Conservation (phyloP, 345 rosid genomes). For the Durio zibethinus region DNA sequence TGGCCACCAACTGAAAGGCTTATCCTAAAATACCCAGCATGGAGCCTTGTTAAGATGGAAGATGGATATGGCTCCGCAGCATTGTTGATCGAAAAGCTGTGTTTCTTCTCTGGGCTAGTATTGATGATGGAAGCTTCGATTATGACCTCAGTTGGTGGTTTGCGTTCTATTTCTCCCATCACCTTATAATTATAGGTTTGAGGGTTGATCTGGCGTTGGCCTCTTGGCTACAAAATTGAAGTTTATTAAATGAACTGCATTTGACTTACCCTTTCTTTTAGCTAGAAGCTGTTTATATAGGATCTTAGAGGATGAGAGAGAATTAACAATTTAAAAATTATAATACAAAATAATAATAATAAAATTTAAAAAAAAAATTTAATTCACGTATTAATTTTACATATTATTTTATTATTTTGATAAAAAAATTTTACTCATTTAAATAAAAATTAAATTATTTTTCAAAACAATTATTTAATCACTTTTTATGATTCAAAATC, state of each 20-base stretch:
- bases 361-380: no score
- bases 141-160: constrained; percentile 11
- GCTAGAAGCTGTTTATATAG: not conserved
- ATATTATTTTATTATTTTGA: no score
- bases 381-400: no score
- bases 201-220: not conserved
- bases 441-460: no score
- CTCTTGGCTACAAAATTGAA: no score
- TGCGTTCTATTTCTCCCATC: constrained; percentile 16
- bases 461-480: no score
- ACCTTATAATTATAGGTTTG: not conserved
- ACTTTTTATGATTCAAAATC: no score
- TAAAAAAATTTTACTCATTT: no score
- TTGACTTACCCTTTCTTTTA: no score
- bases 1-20: constrained; percentile 36
- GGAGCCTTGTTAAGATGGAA: constrained; percentile 31
- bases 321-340: no score
- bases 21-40: constrained; percentile 48
- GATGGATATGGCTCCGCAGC: constrained; percentile 12
- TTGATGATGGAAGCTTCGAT: constrained; percentile 2
- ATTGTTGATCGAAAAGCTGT: not conserved
- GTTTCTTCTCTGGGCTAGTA: not conserved
- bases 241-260: no score
- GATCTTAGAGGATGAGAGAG: not conserved
- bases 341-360: no score